phyloP scores from a whole-genome alignment of 306 rosid species.

The Senna siamea region DNA sequence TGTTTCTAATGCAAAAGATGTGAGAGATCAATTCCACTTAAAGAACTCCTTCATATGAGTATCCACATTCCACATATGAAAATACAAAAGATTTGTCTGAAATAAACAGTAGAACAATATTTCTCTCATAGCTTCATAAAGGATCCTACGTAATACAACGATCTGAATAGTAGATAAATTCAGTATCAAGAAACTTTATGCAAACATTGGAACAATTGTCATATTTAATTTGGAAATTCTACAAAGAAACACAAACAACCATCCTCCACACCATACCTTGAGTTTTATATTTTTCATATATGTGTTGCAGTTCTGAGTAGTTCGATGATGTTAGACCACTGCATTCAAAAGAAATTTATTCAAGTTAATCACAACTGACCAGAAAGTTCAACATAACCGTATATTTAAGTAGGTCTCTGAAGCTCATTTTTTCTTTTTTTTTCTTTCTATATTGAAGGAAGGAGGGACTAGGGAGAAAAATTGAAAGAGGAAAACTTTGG shows the following conservation, averaged over 20 bases:
- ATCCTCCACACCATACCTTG: constrained; percentile 62
- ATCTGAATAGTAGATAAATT: constrained; percentile 29
- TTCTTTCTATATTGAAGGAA: background rate
- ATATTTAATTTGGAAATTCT: constrained; percentile 3
- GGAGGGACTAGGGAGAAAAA: background rate
- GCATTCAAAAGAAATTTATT: constrained; percentile 45
- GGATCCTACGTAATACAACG: constrained; percentile 4
- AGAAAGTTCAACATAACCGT: constrained; percentile 20
- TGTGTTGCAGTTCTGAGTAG: constrained; percentile 85
- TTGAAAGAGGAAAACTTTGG: background rate
- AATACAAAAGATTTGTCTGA: constrained; percentile 5
- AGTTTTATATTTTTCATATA: constrained; percentile 82
- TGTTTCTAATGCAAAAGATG: background rate
- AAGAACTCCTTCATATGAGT: background rate
- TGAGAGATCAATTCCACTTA: constrained; percentile 19
- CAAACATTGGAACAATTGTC: constrained; percentile 20
- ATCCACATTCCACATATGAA: background rate
- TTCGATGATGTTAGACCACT: constrained; percentile 91
- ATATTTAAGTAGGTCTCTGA: background rate
- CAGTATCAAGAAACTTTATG: constrained; percentile 27
- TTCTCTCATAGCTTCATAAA: constrained; percentile 10
- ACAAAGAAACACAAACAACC: constrained; percentile 18
- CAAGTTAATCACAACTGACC: constrained; percentile 23
- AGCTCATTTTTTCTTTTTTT: constrained; percentile 19
- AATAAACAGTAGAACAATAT: background rate